Conservation (phyloP, 163 green algal species). For the Prototheca cutis region DNA sequence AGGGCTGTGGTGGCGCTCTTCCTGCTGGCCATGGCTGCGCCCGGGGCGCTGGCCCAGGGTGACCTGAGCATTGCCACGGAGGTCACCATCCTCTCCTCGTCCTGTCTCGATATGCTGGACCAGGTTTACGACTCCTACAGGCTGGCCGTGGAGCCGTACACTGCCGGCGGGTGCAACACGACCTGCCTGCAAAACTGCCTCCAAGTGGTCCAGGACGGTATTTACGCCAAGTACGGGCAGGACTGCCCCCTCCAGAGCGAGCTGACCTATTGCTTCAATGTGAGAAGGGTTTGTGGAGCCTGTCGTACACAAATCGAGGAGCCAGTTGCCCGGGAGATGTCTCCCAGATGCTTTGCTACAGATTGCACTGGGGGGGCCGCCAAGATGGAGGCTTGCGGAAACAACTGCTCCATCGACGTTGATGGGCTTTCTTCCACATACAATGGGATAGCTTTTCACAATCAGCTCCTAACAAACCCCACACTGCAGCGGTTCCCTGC, state of each 20-base stretch:
- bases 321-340: no score
- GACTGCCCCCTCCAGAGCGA: slow-evolving; percentile 20
- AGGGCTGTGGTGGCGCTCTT: neutral
- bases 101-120: slow-evolving; percentile 10
- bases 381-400: no score
- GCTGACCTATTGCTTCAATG: slow-evolving; percentile 18
- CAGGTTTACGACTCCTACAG: slow-evolving; percentile 4
- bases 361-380: no score
- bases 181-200: slow-evolving; percentile 20
- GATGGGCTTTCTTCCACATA: neutral
- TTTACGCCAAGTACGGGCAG: slow-evolving; percentile 9
- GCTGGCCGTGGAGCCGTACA: neutral
- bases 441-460: no score
- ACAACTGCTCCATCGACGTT: no score
- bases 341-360: no score
- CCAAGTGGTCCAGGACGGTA: slow-evolving; percentile 8
- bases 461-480: neutral
- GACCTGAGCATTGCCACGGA: neutral
- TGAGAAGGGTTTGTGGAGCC: no score
- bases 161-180: slow-evolving; percentile 8
- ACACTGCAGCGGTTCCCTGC: neutral
- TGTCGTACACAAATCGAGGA: no score
- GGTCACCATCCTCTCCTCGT: slow-evolving; percentile 2
- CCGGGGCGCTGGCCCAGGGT: neutral
- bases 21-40: neutral